These are phyloP conservation scores for Globisporangium barbulae DNA, from an alignment of 352 stramenopile genomes.

Conservation along the genomic window DNA sequence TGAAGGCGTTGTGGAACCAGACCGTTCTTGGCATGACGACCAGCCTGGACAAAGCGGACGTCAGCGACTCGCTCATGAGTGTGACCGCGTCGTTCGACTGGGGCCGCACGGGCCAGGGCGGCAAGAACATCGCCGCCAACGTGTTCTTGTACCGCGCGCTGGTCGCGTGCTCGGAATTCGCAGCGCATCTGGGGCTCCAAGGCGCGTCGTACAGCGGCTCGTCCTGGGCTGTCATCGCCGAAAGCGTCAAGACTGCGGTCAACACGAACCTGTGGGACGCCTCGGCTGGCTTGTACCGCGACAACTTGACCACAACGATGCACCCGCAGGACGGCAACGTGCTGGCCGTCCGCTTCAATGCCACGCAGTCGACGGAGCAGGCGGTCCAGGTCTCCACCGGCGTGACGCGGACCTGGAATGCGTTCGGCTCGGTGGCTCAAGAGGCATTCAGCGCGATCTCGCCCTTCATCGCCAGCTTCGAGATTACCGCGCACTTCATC, in stretches of 20 bases:
- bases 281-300: not conserved
- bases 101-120: slow-evolving; percentile 30
- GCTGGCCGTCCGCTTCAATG: not conserved
- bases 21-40: not conserved
- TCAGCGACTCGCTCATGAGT: slow-evolving; percentile 13
- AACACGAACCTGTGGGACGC: not conserved
- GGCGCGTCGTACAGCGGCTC: not conserved
- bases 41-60: not conserved
- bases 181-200: not conserved
- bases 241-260: not conserved
- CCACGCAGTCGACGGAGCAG: not conserved
- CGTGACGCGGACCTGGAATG: not conserved
- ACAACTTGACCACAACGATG: not conserved
- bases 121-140: slow-evolving; percentile 38
- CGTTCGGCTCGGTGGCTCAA: not conserved
- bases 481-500: not conserved
- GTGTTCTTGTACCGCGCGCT: slow-evolving; percentile 31
- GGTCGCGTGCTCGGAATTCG: slow-evolving; percentile 2
- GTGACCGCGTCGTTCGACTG: slow-evolving; percentile 28
- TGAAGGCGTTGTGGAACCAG: slow-evolving; percentile 7
- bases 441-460: not conserved
- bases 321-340: slow-evolving; percentile 4
- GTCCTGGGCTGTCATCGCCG: not conserved
- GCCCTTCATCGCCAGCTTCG: not conserved
- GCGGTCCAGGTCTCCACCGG: not conserved